Evolutionary conservation across 257 asterid species (phyloP), one percentile per base, ranked within the genome.

Genomic region (Echites panduratus): DNA sequence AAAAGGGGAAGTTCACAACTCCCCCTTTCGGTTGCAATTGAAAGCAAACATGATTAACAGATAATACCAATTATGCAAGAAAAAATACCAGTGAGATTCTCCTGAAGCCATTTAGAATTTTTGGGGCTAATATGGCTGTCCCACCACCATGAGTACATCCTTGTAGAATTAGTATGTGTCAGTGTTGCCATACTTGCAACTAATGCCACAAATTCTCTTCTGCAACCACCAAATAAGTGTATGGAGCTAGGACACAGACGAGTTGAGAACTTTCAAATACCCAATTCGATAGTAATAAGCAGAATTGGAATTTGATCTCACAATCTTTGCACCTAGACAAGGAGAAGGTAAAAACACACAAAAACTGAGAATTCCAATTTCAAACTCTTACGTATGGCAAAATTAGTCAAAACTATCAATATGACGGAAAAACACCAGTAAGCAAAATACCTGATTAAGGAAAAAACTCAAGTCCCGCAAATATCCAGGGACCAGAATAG

Each of bases 111-210:
- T 80, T 89, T 94, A 24, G 98, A 94, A 73, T 94, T 91, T 73
- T 91, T 94, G 81, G 97, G 97, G 84, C 98, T 94, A 79, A 91
- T 89, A 72, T 94, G 99, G 77, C 99, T 94, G 79, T 91, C 93
- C 99, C 98, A 94, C 99, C 99, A 94, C 99, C 99, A 94, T 19
- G 99, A 91, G 68, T 94, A 94, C 98, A 84, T 88, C 35, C 96
- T 83, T 56, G 91, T 85, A 7, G 99, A 87, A 73, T 88, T 90
- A 1, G 83, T 62, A 13, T 86, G 87, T 16, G 89, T 73, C 57
- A 89, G 73, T 57, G 87, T 78, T 9, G 97, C 88, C 97, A 93
- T 93, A 69, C 68, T 80, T 79, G 58, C 70, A 64, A 49, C 73
- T 58, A 48, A 70, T 54, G 52, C 65, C 17, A 67, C 80, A 54